Conservation (phyloP, 1,284 basidiomycete species). For the Tilletia horrida region DNA sequence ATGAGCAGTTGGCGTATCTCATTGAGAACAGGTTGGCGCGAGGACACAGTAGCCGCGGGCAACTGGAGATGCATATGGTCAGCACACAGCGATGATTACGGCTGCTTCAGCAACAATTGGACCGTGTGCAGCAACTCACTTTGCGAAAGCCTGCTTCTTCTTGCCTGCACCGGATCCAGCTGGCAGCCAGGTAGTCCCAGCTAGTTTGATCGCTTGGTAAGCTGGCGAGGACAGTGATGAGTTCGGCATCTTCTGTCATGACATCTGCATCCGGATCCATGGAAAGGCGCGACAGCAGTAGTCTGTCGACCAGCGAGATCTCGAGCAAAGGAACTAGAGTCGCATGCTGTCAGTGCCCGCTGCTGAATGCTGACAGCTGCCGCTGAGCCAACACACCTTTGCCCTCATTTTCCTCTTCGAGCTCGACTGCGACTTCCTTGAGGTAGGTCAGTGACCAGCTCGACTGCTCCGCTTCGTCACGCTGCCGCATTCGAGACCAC, state of each 20-base stretch:
- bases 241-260: conserved; percentile 81
- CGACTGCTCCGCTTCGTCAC: conserved; percentile 67
- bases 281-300: conserved; percentile 82
- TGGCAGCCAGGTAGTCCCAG: conserved; percentile 84
- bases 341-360: background rate
- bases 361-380: background rate
- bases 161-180: conserved; percentile 68
- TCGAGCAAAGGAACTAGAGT: conserved; percentile 21
- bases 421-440: conserved; percentile 70
- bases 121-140: conserved; percentile 14
- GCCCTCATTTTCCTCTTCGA: conserved; percentile 67
- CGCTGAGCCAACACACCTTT: conserved; percentile 48
- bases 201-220: conserved; percentile 74
- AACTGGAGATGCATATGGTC: conserved; percentile 6
- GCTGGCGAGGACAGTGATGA: conserved; percentile 71
- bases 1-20: conserved; percentile 63
- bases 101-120: background rate
- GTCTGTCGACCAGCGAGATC: conserved; percentile 65
- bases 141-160: conserved; percentile 32
- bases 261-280: conserved; percentile 68
- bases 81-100: background rate
- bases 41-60: conserved; percentile 55
- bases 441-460: conserved; percentile 78
- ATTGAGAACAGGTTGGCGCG: conserved; percentile 59
- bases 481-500: conserved; percentile 58